Base-by-base conservation (phyloP, 2,329 filamentous ascomycete genomes). In the Coleophoma cylindrospora region DNA sequence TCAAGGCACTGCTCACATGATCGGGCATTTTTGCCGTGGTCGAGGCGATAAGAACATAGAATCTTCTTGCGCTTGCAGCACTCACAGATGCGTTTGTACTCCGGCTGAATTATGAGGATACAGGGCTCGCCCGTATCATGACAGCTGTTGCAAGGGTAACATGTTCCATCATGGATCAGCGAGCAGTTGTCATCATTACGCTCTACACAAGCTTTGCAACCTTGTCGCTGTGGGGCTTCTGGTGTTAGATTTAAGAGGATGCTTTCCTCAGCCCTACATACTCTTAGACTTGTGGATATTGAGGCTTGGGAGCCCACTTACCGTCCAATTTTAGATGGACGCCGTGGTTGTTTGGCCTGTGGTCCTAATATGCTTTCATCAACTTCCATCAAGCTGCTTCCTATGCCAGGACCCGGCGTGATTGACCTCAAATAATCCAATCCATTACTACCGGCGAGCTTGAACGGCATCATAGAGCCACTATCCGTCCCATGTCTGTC, bases 121-220 rank as follows among this genome's bases (percentile, higher is more conserved):
- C 58, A 63, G 14, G 56, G 53, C 9, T 50, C 32, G 1, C 49
- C 47, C 1, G 48, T 53, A 34, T 64, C 61, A 4, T 55, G 44
- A 34, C 62, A 64, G 12, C 48, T 50, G 17, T 52, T 48, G 48
- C 62, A 64, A 2, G 61, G 62, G 37, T 57, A 64, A 7, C 48
- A 43, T 11, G 53, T 34, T 7, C 11, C 34, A n/a, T 57, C 36
- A 6, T 57, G 34, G 22, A 64, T 57, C 3, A 64, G 56, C 11
- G 55, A 53, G 27, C 61, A 64, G 17, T 53, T 49, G 27, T 64
- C 56, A 27, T 58, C 50, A 14, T 55, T 54, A 3, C 48, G 22
- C 3, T 50, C 44, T 34, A 63, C 61, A 47, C 61, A 64, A 11
- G 53, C 36, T 49, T 57, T 63, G 45, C 61, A 64, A 10, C 60